A percentile compares a stretch with the other conserved stretches of the same genome.
Conservation (phyloP, 768 basidiomycete species). For the Lactarius tabidus region DNA sequence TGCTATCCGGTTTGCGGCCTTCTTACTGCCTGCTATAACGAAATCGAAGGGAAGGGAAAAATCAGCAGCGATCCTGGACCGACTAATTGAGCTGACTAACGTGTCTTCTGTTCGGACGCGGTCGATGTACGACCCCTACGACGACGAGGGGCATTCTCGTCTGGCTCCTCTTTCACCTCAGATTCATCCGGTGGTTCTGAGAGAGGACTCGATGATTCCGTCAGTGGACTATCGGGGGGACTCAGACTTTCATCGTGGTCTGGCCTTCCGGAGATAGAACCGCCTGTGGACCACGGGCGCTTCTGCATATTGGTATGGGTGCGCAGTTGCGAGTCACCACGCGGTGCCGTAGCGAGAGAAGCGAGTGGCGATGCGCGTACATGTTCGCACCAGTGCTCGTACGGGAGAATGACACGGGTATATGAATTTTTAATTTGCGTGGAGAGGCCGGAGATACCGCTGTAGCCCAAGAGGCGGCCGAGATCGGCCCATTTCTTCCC, state of each 20-base stretch:
- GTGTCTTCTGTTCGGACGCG: slow-evolving; percentile 45
- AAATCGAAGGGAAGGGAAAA: background rate
- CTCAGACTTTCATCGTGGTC: slow-evolving; percentile 33
- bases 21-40: slow-evolving; percentile 17
- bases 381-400: slow-evolving; percentile 82
- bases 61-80: slow-evolving; percentile 2
- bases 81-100: slow-evolving; percentile 24
- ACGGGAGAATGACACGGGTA: slow-evolving; percentile 89
- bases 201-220: slow-evolving; percentile 70
- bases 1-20: slow-evolving; percentile 20
- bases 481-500: slow-evolving; percentile 87
- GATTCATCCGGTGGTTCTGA: slow-evolving; percentile 79
- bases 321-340: slow-evolving; percentile 39
- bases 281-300: slow-evolving; percentile 33
- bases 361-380: slow-evolving; percentile 62
- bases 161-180: slow-evolving; percentile 54
- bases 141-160: slow-evolving; percentile 39
- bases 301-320: slow-evolving; percentile 54
- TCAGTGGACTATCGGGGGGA: slow-evolving; percentile 69
- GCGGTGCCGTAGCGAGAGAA: slow-evolving; percentile 23
- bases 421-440: slow-evolving; percentile 90
- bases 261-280: slow-evolving; percentile 30
- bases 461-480: slow-evolving; percentile 77
- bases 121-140: slow-evolving; percentile 51
- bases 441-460: slow-evolving; percentile 75